Base-by-base conservation (phyloP, 2,329 filamentous ascomycete genomes). In the Neonectria ditissima region DNA sequence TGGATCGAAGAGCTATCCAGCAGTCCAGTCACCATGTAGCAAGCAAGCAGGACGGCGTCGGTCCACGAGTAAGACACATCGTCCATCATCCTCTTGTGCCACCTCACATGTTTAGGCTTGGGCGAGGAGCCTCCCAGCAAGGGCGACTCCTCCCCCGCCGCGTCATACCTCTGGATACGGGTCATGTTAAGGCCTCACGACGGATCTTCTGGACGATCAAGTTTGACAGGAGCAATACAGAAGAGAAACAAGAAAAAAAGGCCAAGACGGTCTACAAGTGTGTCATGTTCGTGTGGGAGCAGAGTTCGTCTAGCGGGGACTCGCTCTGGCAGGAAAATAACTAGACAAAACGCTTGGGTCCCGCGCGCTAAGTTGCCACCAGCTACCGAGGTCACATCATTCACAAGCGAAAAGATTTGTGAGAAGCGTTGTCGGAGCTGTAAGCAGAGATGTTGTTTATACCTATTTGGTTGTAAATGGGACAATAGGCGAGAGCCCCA, bases 1-100 rank as follows among this genome's bases (percentile, higher is more conserved):
- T 89, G 90, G 44, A 92, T 90, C 1, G 91, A 89, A 2, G 91
- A 88, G 78, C 90, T 92, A 78, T 95, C 92, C 13, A 93, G 83
- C 4, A 95, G 80, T 4, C 92, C 92, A 0, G 92, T 94, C 73
- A 93, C 90, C 66, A 92, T 79, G 75, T 94, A 94, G 78, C 90
- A 93, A 44, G 87, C 79, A 3, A 95, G 81, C 44, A 95, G 82
- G 10, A 93, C 80, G 1, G 91, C 69, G 71, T 94, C 92, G 13
- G 89, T 86, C 83, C 88, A 86, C 26, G 86, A 82, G 30, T 87
- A 86, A 5, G 66, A 62, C 16, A 73, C 22, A 4, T 73, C 66
- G 39, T 65, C 53, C 22, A 50, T 39, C 47, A 73, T 34, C 5
- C 48, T 62, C 18, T 39, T 34, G 4, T n/a, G 59, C 67, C 51